These are phyloP conservation scores for Actinidia polygama DNA, from an alignment of 179 eudicot genomes.

Conservation along the genomic window DNA sequence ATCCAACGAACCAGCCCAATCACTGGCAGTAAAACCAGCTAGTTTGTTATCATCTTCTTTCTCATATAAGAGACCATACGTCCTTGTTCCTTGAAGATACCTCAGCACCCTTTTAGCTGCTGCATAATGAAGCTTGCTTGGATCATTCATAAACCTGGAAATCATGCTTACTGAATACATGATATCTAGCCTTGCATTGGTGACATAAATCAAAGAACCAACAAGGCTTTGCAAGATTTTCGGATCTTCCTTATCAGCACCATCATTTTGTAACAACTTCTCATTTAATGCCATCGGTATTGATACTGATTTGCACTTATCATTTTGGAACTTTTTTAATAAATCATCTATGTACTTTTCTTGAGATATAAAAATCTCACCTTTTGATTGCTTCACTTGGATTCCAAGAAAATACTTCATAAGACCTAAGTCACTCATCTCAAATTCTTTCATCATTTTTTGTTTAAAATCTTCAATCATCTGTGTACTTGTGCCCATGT, in stretches of 20 bases:
- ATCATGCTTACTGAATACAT: not conserved
- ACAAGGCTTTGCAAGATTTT: not conserved
- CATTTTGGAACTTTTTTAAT: not conserved
- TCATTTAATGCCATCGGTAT: not conserved
- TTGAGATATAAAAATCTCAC: not conserved
- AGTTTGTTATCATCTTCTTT: not conserved
- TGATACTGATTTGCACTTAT: not conserved
- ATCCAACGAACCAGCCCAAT: constrained; percentile 28
- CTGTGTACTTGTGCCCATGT: not conserved
- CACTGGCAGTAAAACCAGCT: constrained; percentile 22
- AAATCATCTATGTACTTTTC: not conserved
- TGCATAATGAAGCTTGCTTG: not conserved
- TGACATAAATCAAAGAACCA: not conserved
- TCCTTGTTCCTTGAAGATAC: constrained; percentile 10
- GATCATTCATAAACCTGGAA: not conserved
- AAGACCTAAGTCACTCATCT: not conserved
- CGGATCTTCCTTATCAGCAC: not conserved
- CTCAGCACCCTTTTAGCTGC: not conserved
- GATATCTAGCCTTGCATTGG: not conserved
- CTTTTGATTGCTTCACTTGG: not conserved
- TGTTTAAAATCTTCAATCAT: not conserved
- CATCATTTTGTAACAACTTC: not conserved
- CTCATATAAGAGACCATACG: not conserved
- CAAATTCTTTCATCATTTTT: not conserved
- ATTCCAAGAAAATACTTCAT: not conserved